Evolutionary conservation across 2,329 filamentous ascomycete genomes (phyloP).

Genomic region (Penicillium corylophilum): DNA sequence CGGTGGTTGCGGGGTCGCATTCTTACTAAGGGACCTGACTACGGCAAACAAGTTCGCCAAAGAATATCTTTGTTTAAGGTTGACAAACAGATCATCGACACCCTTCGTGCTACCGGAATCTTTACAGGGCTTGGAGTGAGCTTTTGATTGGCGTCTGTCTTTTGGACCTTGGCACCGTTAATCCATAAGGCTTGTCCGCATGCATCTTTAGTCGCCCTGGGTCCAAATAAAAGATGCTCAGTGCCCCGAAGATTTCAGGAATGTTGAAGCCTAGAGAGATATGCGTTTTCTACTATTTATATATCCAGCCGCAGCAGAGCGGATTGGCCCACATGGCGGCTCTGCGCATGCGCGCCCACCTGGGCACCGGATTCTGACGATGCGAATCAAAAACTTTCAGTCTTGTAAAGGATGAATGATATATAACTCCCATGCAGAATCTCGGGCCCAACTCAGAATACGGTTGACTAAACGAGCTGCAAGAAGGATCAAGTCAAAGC

Average conservation of each 20-base stretch:
- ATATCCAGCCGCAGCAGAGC: constrained; percentile 3
- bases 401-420: not conserved
- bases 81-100: not conserved
- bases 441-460: not conserved
- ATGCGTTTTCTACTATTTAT: constrained; percentile 1
- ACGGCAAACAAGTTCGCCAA: not conserved
- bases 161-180: not conserved
- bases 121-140: not conserved
- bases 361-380: not conserved
- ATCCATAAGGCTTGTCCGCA: not conserved
- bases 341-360: not conserved
- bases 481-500: not conserved
- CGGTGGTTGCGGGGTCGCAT: constrained; percentile 8
- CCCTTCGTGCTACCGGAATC: not conserved
- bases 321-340: not conserved
- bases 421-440: not conserved
- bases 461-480: constrained; percentile 6
- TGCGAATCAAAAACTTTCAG: not conserved
- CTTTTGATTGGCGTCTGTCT: not conserved
- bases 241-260: not conserved
- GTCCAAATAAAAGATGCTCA: not conserved
- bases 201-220: not conserved
- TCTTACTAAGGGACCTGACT: not conserved
- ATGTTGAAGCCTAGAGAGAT: constrained; percentile 11
- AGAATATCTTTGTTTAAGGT: too few species aligned